Evolutionary conservation across 768 basidiomycete genomes (phyloP), one percentile per base, ranked within the genome.

Genomic region (Guyanaporus albipodus): DNA sequence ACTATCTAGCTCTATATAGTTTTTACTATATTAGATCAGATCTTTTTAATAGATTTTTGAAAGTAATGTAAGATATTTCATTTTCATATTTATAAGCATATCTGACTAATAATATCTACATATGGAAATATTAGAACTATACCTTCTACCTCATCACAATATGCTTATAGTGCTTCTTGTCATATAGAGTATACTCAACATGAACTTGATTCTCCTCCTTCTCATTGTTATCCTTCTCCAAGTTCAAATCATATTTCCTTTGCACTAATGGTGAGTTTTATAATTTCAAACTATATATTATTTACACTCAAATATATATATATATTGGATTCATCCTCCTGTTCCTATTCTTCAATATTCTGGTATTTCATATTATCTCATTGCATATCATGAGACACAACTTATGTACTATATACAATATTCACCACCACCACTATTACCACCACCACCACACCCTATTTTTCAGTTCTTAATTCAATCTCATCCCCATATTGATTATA

Each of bases 301-400:
- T 35, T 17, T 15, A 11, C 19, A 21, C 19, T 11, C 15, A 4
- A n/a, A 34, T 31, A 35, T 26, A 15, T 35, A 9, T n/a, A 12
- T 7, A 8, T 19, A 15, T 17, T 15, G 46, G 48, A 6, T 10
- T 0, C 35, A 39, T 46, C 37, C 43, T 26, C 32, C 43, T 46
- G 44, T 49, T 15, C 38, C 26, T 5, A 17, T 49, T 5, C 1
- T 38, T 8, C 44, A 49, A 35, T 49, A 46, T 47, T 22, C 48
- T 46, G 38, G 19, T 0, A 38, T 50, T 19, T 38, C 38, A 0
- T 2, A 3, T 0, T 10, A 48, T 41, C 14, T 10, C 12, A 48
- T 50, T 48, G 44, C 31, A 15, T 22, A 49, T 35, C 21, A 50
- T 40, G 6, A 47, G 1, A 19, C 27, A 19, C 44, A 46, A 39